Evolutionary conservation across 1,139 yeast genomes (phyloP).

Genomic region (Nakaseomyces delphensis): DNA sequence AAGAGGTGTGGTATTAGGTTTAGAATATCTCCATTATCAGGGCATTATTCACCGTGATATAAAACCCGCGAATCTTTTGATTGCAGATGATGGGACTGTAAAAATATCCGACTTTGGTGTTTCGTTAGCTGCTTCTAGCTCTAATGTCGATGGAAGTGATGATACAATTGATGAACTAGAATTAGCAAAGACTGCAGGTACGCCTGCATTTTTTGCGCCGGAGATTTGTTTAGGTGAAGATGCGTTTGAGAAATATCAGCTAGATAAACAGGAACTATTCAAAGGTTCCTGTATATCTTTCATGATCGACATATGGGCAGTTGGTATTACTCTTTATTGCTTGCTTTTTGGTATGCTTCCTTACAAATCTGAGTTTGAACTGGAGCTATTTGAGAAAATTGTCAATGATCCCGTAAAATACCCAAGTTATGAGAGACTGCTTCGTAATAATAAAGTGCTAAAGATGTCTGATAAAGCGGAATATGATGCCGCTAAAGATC

Average conservation of each 20-base stretch:
- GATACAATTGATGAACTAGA: conserved; percentile 54
- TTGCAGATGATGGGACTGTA: conserved; percentile 63
- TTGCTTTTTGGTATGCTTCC: conserved; percentile 83
- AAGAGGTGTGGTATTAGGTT: conserved; percentile 79
- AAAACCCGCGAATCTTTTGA: conserved; percentile 87
- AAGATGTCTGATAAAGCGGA: conserved; percentile 38
- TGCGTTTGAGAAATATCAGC: conserved; percentile 14
- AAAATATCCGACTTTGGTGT: conserved; percentile 97
- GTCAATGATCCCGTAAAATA: conserved; percentile 53
- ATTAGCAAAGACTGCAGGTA: conserved; percentile 82
- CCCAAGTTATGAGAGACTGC: conserved; percentile 43
- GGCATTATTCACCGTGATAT: conserved; percentile 96
- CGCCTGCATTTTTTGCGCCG: conserved; percentile 59
- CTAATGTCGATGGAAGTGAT: conserved; percentile 41
- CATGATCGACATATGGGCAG: conserved; percentile 92
- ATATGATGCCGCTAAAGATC: conserved; percentile 55
- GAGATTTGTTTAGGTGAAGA: conserved; percentile 29
- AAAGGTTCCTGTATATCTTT: conserved; percentile 34
- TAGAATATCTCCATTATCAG: conserved; percentile 86
- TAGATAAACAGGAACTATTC: conserved; percentile 26
- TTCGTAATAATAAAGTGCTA: conserved; percentile 29
- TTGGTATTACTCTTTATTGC: conserved; percentile 89
- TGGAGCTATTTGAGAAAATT: conserved; percentile 76
- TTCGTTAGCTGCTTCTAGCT: conserved; percentile 61
- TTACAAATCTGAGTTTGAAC: conserved; percentile 83